These are phyloP conservation scores for Rubroboletus satanas DNA, from an alignment of 768 basidiomycete species.

Conservation along the genomic window DNA sequence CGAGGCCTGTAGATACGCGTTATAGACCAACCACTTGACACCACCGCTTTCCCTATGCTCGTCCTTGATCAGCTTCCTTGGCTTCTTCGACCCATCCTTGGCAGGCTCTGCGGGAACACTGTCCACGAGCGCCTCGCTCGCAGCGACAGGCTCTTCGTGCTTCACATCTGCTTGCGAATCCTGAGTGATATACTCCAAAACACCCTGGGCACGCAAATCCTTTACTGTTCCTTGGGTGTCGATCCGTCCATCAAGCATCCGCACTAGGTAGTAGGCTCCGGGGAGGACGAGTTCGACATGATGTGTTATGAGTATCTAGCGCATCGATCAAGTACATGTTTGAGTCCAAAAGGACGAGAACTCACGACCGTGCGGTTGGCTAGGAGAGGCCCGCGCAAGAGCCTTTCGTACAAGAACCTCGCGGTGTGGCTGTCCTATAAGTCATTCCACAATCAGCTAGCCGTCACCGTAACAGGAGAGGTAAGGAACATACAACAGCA, in stretches of 20 bases:
- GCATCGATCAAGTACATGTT: not conserved
- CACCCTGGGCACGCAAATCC: constrained; percentile 57
- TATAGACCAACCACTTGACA: constrained; percentile 74
- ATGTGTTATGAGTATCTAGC: constrained; percentile 70
- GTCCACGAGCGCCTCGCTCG: constrained; percentile 13
- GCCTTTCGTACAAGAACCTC: constrained; percentile 56
- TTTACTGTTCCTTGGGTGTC: constrained; percentile 68
- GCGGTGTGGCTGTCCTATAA: constrained; percentile 65
- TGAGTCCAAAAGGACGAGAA: not conserved
- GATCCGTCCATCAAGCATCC: constrained; percentile 79
- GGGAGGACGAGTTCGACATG: constrained; percentile 82
- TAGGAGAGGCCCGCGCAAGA: constrained; percentile 64
- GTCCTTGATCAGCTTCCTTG: constrained; percentile 72
- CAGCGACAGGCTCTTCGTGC: constrained; percentile 38
- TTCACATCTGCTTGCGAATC: constrained; percentile 47
- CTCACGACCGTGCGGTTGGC: constrained; percentile 63
- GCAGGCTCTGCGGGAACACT: not conserved
- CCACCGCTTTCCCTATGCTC: constrained; percentile 78
- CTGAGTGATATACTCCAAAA: constrained; percentile 58
- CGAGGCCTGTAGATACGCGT: constrained; percentile 70
- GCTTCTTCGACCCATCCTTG: constrained; percentile 45
- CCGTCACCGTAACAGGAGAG: not conserved
- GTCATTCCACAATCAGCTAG: not conserved
- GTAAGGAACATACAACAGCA: constrained; percentile 57
- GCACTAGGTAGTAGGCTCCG: constrained; percentile 65